Base-by-base conservation (phyloP, 2,329 filamentous ascomycete genomes). In the Metarhizium robertsii region DNA sequence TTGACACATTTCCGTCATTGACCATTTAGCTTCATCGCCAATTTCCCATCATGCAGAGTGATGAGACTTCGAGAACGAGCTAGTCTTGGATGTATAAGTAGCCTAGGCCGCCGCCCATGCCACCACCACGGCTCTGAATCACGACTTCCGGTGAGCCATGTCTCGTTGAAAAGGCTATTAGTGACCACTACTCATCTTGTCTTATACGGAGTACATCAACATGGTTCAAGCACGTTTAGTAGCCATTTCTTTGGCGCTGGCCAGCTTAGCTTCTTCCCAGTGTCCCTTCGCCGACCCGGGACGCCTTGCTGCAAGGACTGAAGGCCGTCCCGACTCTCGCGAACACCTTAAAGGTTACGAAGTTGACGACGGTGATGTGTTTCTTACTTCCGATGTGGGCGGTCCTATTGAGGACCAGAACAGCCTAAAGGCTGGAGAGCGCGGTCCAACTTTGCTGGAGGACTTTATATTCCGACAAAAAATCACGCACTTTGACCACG, bases 391-490 rank as follows among this genome's bases (percentile, higher is more conserved):
- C 32, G 86, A 89, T 64, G 81, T 81, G 29, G 87, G 86, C 11
- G 84, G 81, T 0, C 85, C 85, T 0, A 84, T 90, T 45, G 75
- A 75, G 50, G 86, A 90, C 34, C 84, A 87, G 63, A 74, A 79
- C 59, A 87, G 83, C 62, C 70, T 90, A 42, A 85, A 77, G 62
- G 85, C 79, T n/a, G 87, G 87, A 2, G 75, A 79, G 7, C 75
- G 85, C 48, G 87, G 87, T 1, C 79, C 86, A 1, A 85, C 84
- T 1, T 71, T 90, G 20, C 71, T 90, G 0, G 87, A 90, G 63
- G 87, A 90, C 65, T 88, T 86, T 52, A 83, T 86, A 59, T 85
- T 87, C 65, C 78, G 86, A 36, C 85, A 90, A 63, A 89, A 87
- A 72, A 85, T 87, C 46, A 81, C 82, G 50, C 81, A 79, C 54